Conservation (phyloP, 2,329 filamentous ascomycete genomes). For the Volutella citrinella region DNA sequence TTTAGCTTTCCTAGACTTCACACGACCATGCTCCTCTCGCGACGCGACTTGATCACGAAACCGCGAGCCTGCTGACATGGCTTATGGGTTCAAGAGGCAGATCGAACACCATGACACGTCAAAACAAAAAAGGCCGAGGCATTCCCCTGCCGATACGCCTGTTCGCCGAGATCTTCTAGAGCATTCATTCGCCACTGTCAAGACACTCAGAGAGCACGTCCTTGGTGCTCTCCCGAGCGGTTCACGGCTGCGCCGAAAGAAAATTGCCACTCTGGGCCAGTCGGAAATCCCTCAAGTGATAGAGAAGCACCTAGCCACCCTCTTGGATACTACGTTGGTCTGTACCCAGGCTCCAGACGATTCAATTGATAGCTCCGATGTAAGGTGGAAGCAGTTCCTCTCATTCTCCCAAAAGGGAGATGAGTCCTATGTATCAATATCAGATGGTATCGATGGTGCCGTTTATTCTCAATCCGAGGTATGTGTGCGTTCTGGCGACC, state of each 20-base stretch:
- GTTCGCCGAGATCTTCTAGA: slow-evolving; percentile 61
- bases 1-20: background rate
- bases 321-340: slow-evolving; percentile 71
- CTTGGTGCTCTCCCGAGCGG: slow-evolving; percentile 62
- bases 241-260: slow-evolving; percentile 61
- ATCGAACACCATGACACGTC: slow-evolving; percentile 20
- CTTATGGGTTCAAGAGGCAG: slow-evolving; percentile 26
- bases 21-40: background rate
- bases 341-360: slow-evolving; percentile 45
- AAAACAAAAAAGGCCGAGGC: slow-evolving; percentile 10
- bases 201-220: slow-evolving; percentile 69
- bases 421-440: slow-evolving; percentile 53
- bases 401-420: slow-evolving; percentile 62
- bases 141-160: slow-evolving; percentile 12
- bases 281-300: slow-evolving; percentile 22
- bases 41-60: slow-evolving; percentile 12
- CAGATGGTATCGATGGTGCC: slow-evolving; percentile 41
- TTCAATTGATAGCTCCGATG: slow-evolving; percentile 27
- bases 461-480: slow-evolving; percentile 64
- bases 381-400: slow-evolving; percentile 53
- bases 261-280: slow-evolving; percentile 47
- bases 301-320: slow-evolving; percentile 44
- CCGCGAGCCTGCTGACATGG: slow-evolving; percentile 19
- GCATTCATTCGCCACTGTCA: slow-evolving; percentile 63
- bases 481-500: slow-evolving; percentile 10